Evolutionary conservation across 768 basidiomycete genomes (phyloP), one percentile per base, ranked within the genome.

Genomic region (Auricularia sp.): DNA sequence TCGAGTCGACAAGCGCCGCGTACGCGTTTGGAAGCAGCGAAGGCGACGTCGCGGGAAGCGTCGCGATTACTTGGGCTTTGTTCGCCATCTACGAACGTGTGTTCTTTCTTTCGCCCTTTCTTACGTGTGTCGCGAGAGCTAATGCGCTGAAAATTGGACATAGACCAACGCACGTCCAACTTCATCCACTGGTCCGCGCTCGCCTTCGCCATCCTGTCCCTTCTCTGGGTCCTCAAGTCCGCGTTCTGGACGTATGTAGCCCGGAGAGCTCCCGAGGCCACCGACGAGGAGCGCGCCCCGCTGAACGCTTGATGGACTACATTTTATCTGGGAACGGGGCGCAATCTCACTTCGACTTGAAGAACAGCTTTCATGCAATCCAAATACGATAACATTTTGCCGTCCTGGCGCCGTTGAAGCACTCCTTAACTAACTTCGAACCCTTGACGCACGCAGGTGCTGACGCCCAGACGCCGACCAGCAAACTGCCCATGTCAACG

Each of bases 161-260:
- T 74, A 77, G 71, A 90, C 72, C 86, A 94, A 75, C 78, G 67
- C 33, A 76, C 79, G 39, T 81, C 83, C 64, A 80, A 78, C 61
- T 95, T 98, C 77, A 86, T 98, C 69, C 94, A 95, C 77, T 98
- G 94, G 94, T 80, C 83, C 44, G 85, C 94, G 13, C 83, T 98
- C 63, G 92, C 76, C 2, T 94, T 93, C 71, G 84, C 93, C 73
- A 84, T 96, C 72, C 78, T 98, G 64, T 85, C 92, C 35, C 80
- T 92, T 67, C 75, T 96, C 67, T 93, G 90, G 80, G 89, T 98
- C 65, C 70, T 86, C 74, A 93, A 95, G 80, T 87, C 88, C 39
- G 75, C 83, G 3, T 83, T 78, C 66, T 86, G 87, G 37, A 71
- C 85, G 54, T 77, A 64, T 36, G 74, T 73, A 74, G 77, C n/a